phyloP scores from a whole-genome alignment of 768 basidiomycete genomes.

The Suillus americanus region DNA sequence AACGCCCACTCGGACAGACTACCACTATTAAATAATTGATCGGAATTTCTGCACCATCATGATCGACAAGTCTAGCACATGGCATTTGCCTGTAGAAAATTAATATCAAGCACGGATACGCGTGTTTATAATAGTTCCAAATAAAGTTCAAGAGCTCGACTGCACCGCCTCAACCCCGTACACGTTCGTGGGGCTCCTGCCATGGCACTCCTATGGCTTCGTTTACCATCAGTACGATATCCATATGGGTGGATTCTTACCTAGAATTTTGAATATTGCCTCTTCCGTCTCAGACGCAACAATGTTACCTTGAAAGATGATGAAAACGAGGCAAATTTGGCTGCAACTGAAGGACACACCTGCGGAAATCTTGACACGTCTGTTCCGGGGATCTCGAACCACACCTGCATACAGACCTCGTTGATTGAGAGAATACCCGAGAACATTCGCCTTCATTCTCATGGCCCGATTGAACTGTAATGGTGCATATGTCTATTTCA shows the following conservation, averaged over 20 bases:
- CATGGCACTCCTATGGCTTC: constrained; percentile 59
- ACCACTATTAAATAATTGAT: not conserved
- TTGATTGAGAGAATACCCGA: constrained; percentile 88
- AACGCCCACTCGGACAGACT: not conserved
- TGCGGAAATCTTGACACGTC: constrained; percentile 55
- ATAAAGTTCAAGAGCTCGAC: not conserved
- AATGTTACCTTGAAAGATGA: constrained; percentile 47
- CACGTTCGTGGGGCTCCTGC: constrained; percentile 79
- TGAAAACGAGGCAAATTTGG: not conserved
- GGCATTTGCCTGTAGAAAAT: not conserved
- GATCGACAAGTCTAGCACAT: not conserved
- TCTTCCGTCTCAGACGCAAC: constrained; percentile 83
- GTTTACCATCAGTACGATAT: constrained; percentile 1
- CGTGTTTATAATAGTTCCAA: not conserved
- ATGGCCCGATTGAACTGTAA: constrained; percentile 87
- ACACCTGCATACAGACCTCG: constrained; percentile 75
- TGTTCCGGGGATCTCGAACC: constrained; percentile 64
- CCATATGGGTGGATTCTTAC: constrained; percentile 28
- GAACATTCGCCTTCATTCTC: constrained; percentile 75
- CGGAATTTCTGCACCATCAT: not conserved
- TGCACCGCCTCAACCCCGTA: constrained; percentile 30
- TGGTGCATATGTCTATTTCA: not conserved
- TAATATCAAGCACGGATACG: not conserved
- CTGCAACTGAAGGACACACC: constrained; percentile 40
- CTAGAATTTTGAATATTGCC: constrained; percentile 79